phyloP scores from a whole-genome alignment of 805 yeast species.

The Cyberlindnera petersonii region DNA sequence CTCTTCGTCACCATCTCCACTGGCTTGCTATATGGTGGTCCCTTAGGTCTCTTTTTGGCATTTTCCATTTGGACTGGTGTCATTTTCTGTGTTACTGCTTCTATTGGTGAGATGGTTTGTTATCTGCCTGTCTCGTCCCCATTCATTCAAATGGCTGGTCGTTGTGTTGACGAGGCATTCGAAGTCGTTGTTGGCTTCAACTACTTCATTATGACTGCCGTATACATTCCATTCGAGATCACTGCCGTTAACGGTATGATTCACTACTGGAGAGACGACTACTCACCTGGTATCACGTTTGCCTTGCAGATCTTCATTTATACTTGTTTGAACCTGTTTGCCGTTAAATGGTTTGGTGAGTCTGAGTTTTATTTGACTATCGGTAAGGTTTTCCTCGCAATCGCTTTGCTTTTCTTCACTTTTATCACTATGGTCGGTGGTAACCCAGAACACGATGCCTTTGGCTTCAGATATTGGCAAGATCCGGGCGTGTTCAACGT shows the following conservation, averaged over 20 bases:
- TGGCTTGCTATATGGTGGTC: slow-evolving; percentile 54
- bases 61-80: slow-evolving; percentile 50
- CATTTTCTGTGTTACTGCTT: slow-evolving; percentile 48
- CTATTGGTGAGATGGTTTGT: slow-evolving; percentile 57
- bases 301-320: slow-evolving; percentile 61
- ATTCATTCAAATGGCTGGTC: slow-evolving; percentile 53
- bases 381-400: slow-evolving; percentile 65
- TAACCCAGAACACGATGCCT: slow-evolving; percentile 63
- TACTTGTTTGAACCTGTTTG: slow-evolving; percentile 59
- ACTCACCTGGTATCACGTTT: slow-evolving; percentile 47
- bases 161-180: slow-evolving; percentile 61
- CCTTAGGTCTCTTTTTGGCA: slow-evolving; percentile 49
- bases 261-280: slow-evolving; percentile 60
- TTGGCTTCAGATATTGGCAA: slow-evolving; percentile 55
- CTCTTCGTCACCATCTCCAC: slow-evolving; percentile 56
- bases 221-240: slow-evolving; percentile 59
- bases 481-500: slow-evolving; percentile 53
- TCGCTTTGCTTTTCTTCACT: slow-evolving; percentile 69
- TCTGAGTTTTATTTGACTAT: slow-evolving; percentile 73
- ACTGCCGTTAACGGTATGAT: slow-evolving; percentile 61
- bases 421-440: slow-evolving; percentile 85
- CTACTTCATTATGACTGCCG: slow-evolving; percentile 52
- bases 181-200: slow-evolving; percentile 69
- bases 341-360: slow-evolving; percentile 76
- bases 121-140: slow-evolving; percentile 56